Evolutionary conservation across 768 basidiomycete genomes (phyloP), one percentile per base, ranked within the genome.

Genomic region (Kwoniella bestiolae): DNA sequence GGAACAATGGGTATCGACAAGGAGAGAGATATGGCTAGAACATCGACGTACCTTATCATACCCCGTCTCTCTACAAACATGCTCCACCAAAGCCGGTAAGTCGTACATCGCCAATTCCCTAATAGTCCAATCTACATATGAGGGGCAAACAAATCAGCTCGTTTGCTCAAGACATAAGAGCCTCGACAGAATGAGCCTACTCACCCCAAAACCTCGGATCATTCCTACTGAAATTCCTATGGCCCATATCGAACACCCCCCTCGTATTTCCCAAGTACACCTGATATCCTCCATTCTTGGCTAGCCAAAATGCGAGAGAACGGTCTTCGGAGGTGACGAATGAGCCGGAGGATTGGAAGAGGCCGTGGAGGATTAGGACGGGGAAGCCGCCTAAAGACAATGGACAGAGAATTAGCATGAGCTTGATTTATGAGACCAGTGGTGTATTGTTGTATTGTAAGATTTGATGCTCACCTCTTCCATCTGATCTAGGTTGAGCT

Each of bases 311-410:
- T 1, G 85, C 85, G 44, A 85, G 71, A 25, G 81, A 82, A 14
- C 85, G 77, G 49, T 85, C 85, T 71, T 85, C 85, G 5, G 82
- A 83, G 1, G 85, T 85, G 64, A 85, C 81, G 76, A 85, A 85
- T 34, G 79, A 81, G 23, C 85, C 85, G 23, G 82, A 82, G 2
- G 80, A 82, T 74, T 85, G 85, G 73, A 85, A 85, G 3, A 85
- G 76, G 9, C 85, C 84, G 74, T 85, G 84, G 58, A 84, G 79
- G 60, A 85, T 81, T 21, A 85, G 72, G 21, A 85, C 81, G 0
- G 84, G 84, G 74, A 81, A 84, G 11, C 83, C 83, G 18, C 80
- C 82, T 75, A 46, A 44, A 32, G 3, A 45, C 4, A 23, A 23
- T 28, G 46, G 12, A 9, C 25, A 53, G 9, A 23, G 16, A 25